Base-by-base conservation (phyloP, 2,329 filamentous ascomycete genomes). In the Ophiobolus disseminans region DNA sequence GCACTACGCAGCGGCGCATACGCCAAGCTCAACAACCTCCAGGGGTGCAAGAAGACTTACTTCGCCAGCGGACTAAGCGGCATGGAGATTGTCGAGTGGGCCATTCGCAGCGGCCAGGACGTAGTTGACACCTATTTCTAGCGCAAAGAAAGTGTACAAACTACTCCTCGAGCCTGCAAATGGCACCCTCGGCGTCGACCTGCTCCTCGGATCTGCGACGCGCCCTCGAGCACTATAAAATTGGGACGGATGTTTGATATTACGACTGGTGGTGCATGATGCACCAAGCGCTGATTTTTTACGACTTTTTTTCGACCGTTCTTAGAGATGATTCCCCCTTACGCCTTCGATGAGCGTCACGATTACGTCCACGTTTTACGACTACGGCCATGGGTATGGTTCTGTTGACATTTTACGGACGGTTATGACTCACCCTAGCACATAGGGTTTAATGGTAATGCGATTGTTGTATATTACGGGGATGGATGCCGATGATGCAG, bases 61-160 rank as follows among this genome's bases (percentile, higher is more conserved):
- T 73, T 65, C 55, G 70, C 68, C 16, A 72, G 68, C 43, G 70
- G 63, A 17, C 63, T 73, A 31, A 62, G 59, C 34, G 70, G 70
- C 39, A 72, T 73, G 69, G 70, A 73, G 49, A 70, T 69, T 25
- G 69, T 73, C 13, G 70, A 73, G 55, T 73, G 65, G 65, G 69
- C 70, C 7, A 57, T 73, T 23, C 60, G 66, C 2, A 62, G 64
- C 17, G 70, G 67, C n/a, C 57, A 64, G 26, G 70, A 73, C 40
- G 59, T 73, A 39, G 66, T 71, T 16, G 63, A 70, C 34, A 60
- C 59, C 11, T 66, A 72, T 49, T 72, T 70, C 39, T 70, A 54
- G 53, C 30, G 40, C 19, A 41, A 30, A 26, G 4, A 40, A 31
- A 31, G 16, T 10, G 28, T 31, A 31, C 13, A 31, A 4, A 31